Conservation (phyloP, 257 asterid genomes). For the Fraxinus americana region DNA sequence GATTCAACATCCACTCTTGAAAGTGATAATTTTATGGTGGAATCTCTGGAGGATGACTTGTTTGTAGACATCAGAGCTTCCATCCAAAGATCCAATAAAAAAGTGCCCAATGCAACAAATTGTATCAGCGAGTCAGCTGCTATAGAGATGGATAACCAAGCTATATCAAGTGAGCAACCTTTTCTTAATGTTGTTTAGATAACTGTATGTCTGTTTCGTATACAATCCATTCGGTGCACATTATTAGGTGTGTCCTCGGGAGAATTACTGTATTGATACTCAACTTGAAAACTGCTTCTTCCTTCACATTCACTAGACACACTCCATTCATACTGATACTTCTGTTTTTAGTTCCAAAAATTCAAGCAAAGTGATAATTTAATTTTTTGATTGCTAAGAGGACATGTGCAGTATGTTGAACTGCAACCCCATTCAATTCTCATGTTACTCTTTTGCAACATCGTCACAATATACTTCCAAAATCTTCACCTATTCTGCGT, state of each 20-base stretch:
- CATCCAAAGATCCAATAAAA: conserved; percentile 81
- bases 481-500: background rate
- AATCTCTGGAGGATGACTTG: conserved; percentile 74
- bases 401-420: conserved; percentile 12
- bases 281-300: background rate
- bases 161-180: conserved; percentile 59
- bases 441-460: background rate
- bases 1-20: conserved; percentile 80
- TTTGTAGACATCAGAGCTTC: conserved; percentile 96
- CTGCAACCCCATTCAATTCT: background rate
- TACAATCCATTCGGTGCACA: background rate
- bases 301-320: conserved; percentile 1
- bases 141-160: conserved; percentile 33
- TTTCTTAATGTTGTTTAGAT: conserved; percentile 18
- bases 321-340: background rate
- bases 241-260: background rate
- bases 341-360: background rate
- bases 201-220: background rate
- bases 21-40: conserved; percentile 71
- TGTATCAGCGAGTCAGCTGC: conserved; percentile 37
- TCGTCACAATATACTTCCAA: background rate
- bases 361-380: background rate
- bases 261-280: conserved; percentile 11
- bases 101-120: conserved; percentile 33
- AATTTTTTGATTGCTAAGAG: conserved; percentile 4